Conservation (phyloP, 2,329 filamentous ascomycete species). For the Fusarium irregulare region DNA sequence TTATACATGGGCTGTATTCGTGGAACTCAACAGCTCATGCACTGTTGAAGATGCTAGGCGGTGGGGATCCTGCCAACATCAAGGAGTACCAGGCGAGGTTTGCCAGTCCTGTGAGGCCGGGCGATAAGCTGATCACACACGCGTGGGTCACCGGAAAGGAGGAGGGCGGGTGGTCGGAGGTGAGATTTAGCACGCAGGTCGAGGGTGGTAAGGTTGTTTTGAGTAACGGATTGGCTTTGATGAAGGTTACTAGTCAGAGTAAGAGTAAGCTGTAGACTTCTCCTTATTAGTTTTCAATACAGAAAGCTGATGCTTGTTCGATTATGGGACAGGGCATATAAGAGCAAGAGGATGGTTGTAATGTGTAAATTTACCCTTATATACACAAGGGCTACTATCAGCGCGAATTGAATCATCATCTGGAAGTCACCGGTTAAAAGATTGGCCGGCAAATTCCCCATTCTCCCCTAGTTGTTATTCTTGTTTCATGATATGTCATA, state of each 20-base stretch:
- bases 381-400: background rate
- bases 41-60: constrained; percentile 54
- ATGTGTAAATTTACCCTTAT: background rate
- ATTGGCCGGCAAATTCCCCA: background rate
- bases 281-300: background rate
- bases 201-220: constrained; percentile 9
- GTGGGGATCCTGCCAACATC: constrained; percentile 54
- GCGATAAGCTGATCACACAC: constrained; percentile 56
- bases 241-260: background rate
- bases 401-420: background rate
- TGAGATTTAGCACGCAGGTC: constrained; percentile 11
- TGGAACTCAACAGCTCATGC: constrained; percentile 61
- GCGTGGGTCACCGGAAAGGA: constrained; percentile 53
- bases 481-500: background rate
- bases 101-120: constrained; percentile 59
- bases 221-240: constrained; percentile 13
- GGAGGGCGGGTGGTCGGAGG: constrained; percentile 1
- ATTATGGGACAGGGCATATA: background rate
- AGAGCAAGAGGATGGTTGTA: background rate
- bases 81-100: constrained; percentile 59
- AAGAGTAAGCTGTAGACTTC: constrained; percentile 7
- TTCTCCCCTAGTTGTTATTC: background rate
- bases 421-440: background rate
- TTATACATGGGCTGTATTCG: constrained; percentile 59
- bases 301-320: background rate